These are phyloP conservation scores for Yarrowia alimentaria DNA, from an alignment of 805 yeast species.

Conservation along the genomic window DNA sequence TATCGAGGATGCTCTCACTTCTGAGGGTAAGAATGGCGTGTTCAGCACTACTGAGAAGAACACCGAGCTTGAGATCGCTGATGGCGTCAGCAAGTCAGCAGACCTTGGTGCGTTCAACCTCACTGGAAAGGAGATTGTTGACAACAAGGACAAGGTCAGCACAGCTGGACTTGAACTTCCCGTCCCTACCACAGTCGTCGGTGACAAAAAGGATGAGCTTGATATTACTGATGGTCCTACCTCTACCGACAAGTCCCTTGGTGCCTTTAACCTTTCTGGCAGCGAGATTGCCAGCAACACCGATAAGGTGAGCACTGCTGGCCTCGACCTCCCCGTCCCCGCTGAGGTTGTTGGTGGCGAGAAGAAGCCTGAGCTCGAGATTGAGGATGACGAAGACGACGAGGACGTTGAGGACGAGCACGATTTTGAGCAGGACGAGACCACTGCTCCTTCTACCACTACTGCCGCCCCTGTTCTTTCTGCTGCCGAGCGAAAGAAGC, in stretches of 20 bases:
- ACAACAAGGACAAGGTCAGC: conserved; percentile 17
- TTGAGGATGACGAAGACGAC: conserved; percentile 22
- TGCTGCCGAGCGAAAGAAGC: conserved; percentile 24
- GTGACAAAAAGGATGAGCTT: conserved; percentile 3
- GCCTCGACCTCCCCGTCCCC: conserved; percentile 4
- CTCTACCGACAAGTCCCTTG: conserved; percentile 2
- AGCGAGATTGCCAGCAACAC: conserved; percentile 6
- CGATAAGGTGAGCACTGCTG: conserved; percentile 19
- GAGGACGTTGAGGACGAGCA: conserved; percentile 18
- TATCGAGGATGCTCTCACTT: conserved; percentile 8
- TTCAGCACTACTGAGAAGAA: conserved; percentile 20
- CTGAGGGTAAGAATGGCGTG: conserved; percentile 14
- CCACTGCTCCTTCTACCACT: conserved; percentile 1
- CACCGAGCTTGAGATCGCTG: not conserved
- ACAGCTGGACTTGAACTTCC: conserved; percentile 9
- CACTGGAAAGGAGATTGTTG: conserved; percentile 5
- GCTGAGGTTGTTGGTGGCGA: conserved; percentile 14
- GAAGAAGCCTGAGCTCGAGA: conserved; percentile 13
- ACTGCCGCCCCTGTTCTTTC: conserved; percentile 18
- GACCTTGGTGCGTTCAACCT: conserved; percentile 17
- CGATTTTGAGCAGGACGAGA: conserved; percentile 13
- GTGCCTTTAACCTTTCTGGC: conserved; percentile 12
- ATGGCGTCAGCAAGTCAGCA: not conserved
- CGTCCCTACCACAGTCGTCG: conserved; percentile 1
- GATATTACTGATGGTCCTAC: conserved; percentile 7